phyloP scores from a whole-genome alignment of 2,329 filamentous ascomycete genomes.

The Apiospora saccharicola region DNA sequence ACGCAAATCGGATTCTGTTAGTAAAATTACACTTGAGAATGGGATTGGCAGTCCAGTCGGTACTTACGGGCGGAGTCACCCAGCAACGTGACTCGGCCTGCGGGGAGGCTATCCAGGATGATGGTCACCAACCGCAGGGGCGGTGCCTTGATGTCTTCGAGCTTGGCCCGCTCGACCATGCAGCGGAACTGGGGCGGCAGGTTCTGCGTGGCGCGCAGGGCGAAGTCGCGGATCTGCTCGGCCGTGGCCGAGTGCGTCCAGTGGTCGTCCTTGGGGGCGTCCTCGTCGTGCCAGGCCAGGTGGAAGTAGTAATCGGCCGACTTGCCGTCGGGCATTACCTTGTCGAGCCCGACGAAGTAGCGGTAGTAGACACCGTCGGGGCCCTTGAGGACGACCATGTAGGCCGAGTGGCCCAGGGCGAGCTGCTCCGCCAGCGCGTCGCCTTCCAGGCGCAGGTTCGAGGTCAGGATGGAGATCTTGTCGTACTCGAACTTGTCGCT shows the following conservation, averaged over 20 bases:
- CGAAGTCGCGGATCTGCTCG: conserved; percentile 59
- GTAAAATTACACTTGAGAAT: neutral
- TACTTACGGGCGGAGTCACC: conserved; percentile 35
- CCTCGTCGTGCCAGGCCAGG: conserved; percentile 17
- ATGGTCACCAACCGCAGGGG: conserved; percentile 25
- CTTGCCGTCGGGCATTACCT: conserved; percentile 32
- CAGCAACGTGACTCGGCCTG: conserved; percentile 31
- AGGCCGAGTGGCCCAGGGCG: conserved; percentile 42
- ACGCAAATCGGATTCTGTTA: neutral
- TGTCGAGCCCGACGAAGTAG: conserved; percentile 37
- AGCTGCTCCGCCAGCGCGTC: conserved; percentile 42
- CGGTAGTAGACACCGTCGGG: neutral
- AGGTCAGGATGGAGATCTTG: conserved; percentile 39
- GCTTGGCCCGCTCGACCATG: conserved; percentile 30
- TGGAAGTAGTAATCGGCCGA: conserved; percentile 39
- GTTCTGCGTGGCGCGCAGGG: conserved; percentile 26
- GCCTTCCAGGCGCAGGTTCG: conserved; percentile 37
- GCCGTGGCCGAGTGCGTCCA: conserved; percentile 70
- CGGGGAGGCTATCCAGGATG: conserved; percentile 31
- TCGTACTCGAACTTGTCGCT: conserved; percentile 38
- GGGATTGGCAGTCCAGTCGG: neutral
- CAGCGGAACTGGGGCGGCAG: conserved; percentile 33
- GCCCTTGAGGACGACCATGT: conserved; percentile 33
- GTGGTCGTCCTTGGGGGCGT: conserved; percentile 47
- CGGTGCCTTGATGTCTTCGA: conserved; percentile 24